These are phyloP conservation scores for Chlorella vulgaris DNA, from an alignment of 139 green algal species.

Conservation along the genomic window DNA sequence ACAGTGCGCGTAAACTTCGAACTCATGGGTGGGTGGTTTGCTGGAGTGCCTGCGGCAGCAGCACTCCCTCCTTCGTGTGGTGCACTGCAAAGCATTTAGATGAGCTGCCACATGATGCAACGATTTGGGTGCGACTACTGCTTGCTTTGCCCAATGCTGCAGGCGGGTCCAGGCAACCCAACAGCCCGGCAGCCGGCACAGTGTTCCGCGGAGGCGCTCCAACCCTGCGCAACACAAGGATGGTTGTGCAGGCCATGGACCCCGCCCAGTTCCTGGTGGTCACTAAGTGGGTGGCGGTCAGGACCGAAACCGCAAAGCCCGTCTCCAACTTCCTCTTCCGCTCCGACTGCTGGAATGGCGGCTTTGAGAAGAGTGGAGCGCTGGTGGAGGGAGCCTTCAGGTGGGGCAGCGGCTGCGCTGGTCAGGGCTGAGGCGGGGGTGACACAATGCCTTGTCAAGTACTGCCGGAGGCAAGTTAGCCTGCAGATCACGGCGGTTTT, in stretches of 20 bases:
- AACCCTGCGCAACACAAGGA: conserved; percentile 1
- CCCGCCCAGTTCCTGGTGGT: conserved; percentile 20
- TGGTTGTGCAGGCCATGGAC: conserved; percentile 19
- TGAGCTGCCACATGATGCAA: neutral
- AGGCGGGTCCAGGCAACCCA: neutral
- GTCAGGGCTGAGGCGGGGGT: too few relatives aligned
- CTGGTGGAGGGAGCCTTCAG: neutral
- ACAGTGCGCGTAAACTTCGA: conserved; percentile 18
- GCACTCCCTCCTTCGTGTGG: neutral
- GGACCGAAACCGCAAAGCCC: neutral
- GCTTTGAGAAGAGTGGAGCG: neutral
- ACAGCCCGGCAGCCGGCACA: neutral
- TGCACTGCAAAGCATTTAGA: neutral
- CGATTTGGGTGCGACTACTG: neutral
- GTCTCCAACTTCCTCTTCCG: conserved; percentile 7
- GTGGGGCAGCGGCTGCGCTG: neutral
- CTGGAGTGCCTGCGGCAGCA: too few relatives aligned
- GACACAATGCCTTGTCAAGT: too few relatives aligned
- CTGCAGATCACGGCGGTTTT: too few relatives aligned
- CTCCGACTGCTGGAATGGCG: conserved; percentile 23
- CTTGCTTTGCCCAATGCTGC: neutral
- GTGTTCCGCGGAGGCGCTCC: neutral
- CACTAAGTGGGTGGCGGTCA: neutral
- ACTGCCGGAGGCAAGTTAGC: too few relatives aligned
- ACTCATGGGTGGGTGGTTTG: conserved; percentile 10